Evolutionary conservation across 495 filamentous ascomycete genomes (phyloP).

Genomic region (Neurospora tetrasperma): DNA sequence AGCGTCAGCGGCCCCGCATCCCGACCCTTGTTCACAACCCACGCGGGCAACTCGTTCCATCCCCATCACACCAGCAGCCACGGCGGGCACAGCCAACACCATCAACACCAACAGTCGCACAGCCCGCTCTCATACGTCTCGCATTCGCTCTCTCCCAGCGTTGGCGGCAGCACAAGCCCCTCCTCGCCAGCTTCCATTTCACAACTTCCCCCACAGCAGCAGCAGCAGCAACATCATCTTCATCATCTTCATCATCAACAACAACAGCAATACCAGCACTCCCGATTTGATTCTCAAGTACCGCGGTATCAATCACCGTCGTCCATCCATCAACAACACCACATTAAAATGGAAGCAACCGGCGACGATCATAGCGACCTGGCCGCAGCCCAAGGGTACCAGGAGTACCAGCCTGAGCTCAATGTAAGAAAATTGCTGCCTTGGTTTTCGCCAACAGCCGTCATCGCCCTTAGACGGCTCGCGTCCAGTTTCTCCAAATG

Average conservation of each 20-base stretch:
- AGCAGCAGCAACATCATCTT: neutral
- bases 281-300: constrained; percentile 12
- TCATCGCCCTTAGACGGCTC: neutral
- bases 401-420: constrained; percentile 56
- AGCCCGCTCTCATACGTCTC: neutral
- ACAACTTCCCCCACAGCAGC: constrained; percentile 1
- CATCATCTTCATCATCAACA: neutral
- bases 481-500: neutral
- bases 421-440: constrained; percentile 37
- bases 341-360: constrained; percentile 32
- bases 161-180: neutral
- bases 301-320: constrained; percentile 6
- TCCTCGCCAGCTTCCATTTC: constrained; percentile 8
- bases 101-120: constrained; percentile 11
- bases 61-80: neutral
- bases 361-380: constrained; percentile 38
- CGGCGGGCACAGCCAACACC: constrained; percentile 1
- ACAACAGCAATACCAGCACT: constrained; percentile 8
- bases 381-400: constrained; percentile 37
- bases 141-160: neutral
- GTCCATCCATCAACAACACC: constrained; percentile 3
- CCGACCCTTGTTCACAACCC: constrained; percentile 14
- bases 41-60: constrained; percentile 6
- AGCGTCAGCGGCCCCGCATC: constrained; percentile 23
- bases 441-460: neutral